Percentiles rank a stretch among this genome's conserved stretches.
These are phyloP conservation scores for Leptosphaerulina australis DNA, from an alignment of 2,329 filamentous ascomycete species.

Conservation along the genomic window DNA sequence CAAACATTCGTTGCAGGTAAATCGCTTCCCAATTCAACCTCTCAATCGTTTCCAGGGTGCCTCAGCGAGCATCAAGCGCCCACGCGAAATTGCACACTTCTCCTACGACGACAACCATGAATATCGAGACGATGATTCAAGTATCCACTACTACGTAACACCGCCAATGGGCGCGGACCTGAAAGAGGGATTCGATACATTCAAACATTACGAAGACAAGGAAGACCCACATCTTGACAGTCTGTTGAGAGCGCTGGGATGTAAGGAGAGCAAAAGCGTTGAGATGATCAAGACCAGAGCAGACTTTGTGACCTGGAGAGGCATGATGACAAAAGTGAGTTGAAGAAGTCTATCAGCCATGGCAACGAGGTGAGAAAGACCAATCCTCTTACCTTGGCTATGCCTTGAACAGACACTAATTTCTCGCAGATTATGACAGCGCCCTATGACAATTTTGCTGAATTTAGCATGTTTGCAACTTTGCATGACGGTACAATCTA, in stretches of 20 bases:
- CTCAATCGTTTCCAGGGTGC: slow-evolving; percentile 43
- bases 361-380: slow-evolving; percentile 23
- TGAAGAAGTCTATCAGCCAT: not conserved
- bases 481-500: slow-evolving; percentile 80
- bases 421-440: slow-evolving; percentile 75
- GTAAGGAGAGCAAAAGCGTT: slow-evolving; percentile 69
- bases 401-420: slow-evolving; percentile 6
- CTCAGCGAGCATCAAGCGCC: slow-evolving; percentile 44
- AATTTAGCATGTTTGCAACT: slow-evolving; percentile 96
- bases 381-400: slow-evolving; percentile 20
- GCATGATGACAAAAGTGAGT: slow-evolving; percentile 95
- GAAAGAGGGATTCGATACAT: slow-evolving; percentile 79
- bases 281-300: slow-evolving; percentile 69
- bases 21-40: slow-evolving; percentile 40
- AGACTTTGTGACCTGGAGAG: slow-evolving; percentile 89
- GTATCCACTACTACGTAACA: slow-evolving; percentile 87
- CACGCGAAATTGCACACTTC: slow-evolving; percentile 86
- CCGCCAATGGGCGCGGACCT: slow-evolving; percentile 74
- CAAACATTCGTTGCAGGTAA: no score
- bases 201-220: slow-evolving; percentile 80
- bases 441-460: slow-evolving; percentile 78
- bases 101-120: slow-evolving; percentile 87
- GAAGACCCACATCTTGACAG: slow-evolving; percentile 87
- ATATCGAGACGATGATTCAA: slow-evolving; percentile 77
- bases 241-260: slow-evolving; percentile 75